These are phyloP conservation scores for Hippophae tibetana DNA, from an alignment of 306 rosid genomes.

Conservation along the genomic window DNA sequence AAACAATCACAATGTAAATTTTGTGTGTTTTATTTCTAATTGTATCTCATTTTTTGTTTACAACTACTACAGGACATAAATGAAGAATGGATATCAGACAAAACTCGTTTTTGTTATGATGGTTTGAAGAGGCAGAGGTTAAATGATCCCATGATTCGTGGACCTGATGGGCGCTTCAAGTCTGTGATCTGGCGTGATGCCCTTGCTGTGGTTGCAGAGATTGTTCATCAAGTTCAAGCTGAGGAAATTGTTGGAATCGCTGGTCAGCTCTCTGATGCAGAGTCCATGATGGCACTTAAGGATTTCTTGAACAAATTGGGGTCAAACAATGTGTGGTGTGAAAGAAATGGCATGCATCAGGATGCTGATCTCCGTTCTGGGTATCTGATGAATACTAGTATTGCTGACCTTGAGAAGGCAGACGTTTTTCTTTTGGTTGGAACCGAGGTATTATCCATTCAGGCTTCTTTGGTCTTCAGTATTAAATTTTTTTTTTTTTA, in stretches of 20 bases:
- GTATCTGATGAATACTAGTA: slow-evolving; percentile 74
- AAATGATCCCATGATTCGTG: slow-evolving; percentile 96
- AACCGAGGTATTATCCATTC: slow-evolving; percentile 58
- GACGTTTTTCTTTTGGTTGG: slow-evolving; percentile 93
- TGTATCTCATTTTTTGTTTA: slow-evolving; percentile 3
- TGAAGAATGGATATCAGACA: slow-evolving; percentile 99
- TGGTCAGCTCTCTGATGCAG: slow-evolving; percentile 94
- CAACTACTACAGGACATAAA: slow-evolving; percentile 63
- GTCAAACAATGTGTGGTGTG: slow-evolving; percentile 88
- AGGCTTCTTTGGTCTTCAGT: neutral
- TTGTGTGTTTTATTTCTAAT: neutral
- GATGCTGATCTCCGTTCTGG: slow-evolving; percentile 92
- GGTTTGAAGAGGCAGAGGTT: slow-evolving; percentile 98
- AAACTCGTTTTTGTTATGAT: slow-evolving; percentile 93
- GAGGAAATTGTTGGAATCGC: slow-evolving; percentile 84
- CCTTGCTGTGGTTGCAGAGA: slow-evolving; percentile 76
- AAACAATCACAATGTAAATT: no score
- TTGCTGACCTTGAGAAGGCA: slow-evolving; percentile 88
- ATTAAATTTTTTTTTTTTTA: no score
- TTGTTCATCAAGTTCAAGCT: slow-evolving; percentile 64
- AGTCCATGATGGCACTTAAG: slow-evolving; percentile 89
- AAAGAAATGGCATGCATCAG: slow-evolving; percentile 56
- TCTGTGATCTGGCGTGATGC: slow-evolving; percentile 94
- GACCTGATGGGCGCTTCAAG: slow-evolving; percentile 86
- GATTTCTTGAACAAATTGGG: slow-evolving; percentile 88